Conservation (phyloP, 164 flowering plant species). For the Magnolia sinica region DNA sequence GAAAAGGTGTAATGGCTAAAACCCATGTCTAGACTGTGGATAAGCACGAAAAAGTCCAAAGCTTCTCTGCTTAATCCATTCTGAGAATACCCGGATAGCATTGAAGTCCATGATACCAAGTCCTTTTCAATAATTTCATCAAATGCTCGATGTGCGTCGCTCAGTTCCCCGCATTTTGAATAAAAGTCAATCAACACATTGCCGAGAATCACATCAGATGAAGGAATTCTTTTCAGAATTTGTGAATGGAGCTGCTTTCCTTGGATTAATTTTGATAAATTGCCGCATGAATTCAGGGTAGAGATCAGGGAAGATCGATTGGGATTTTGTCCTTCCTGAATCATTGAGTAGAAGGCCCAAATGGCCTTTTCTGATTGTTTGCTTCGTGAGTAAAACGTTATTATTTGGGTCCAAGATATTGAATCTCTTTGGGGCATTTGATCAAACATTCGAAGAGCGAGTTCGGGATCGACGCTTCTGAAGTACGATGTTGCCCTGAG, state of each 20-base stretch:
- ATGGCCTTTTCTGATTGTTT: slow-evolving; percentile 8
- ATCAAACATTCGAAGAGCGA: slow-evolving; percentile 6
- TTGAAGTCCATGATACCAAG: slow-evolving; percentile 24
- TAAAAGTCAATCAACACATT: slow-evolving; percentile 18
- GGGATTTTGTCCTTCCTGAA: slow-evolving; percentile 9
- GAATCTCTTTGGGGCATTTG: slow-evolving; percentile 12
- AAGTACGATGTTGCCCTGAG: slow-evolving; percentile 8
- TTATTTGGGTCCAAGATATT: slow-evolving; percentile 15
- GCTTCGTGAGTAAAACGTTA: slow-evolving; percentile 8
- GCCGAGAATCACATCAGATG: slow-evolving; percentile 14
- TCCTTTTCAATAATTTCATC: slow-evolving; percentile 18
- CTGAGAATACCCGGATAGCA: slow-evolving; percentile 25
- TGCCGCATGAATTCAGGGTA: slow-evolving; percentile 5
- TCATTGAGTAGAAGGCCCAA: slow-evolving; percentile 8
- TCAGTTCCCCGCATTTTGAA: slow-evolving; percentile 15
- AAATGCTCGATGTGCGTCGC: slow-evolving; percentile 9
- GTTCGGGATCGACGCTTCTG: slow-evolving; percentile 2
- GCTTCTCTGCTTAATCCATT: slow-evolving; percentile 15
- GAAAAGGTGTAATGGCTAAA: slow-evolving; percentile 20
- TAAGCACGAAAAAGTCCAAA: slow-evolving; percentile 8
- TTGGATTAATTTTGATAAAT: slow-evolving; percentile 1
- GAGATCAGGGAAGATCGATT: slow-evolving; percentile 11
- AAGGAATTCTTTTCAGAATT: slow-evolving; percentile 8
- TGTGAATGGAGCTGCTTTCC: slow-evolving; percentile 23
- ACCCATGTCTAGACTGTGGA: slow-evolving; percentile 12